Evolutionary conservation across 148 eudicot genomes (phyloP), one percentile per base, ranked within the genome.

Genomic region (Cornus kousa): DNA sequence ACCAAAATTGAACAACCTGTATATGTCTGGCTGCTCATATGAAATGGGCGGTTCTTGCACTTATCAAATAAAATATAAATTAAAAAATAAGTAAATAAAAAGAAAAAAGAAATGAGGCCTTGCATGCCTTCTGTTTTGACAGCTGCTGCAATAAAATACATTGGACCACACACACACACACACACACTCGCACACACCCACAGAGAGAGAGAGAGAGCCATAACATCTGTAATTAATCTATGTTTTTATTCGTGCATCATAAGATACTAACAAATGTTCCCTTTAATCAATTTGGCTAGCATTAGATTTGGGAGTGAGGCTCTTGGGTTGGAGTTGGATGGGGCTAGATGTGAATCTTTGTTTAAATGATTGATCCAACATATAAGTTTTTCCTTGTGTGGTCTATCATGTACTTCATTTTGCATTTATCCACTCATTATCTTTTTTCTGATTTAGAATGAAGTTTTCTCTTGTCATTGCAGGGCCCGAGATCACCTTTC

Each of bases 401-500:
- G 8, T 14, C 60, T 33, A 31, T 76, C n/a, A 5, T 32, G 17
- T 14, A 22, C 31, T 46, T 19, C 53, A 39, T 24, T 4, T 75
- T 24, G 11, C 7, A n/a, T 64, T 62, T 35, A 32, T 35, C 8
- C 23, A 8, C 17, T 23, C 40, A 12, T 37, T 39, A 28, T 50
- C 22, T 66, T 50, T 14, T 66, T 0, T 43, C 60, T 67, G 9
- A 46, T 24, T 20, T 1, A 43, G 64, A 43, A 67, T 16, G 12
- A 13, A 17, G 24, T 62, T 62, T 3, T 17, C 2, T 31, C 64
- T 64, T 60, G 23, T 53, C 7, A 66, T 75, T 80, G 87, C 88
- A 94, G 99, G 91, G 89, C 31, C 78, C 80, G 2, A 87, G 81
- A 73, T 85, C 97, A 57, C 93, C 93, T 68, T 94, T 81, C 79